Evolutionary conservation across 176 grass and related monocot species (phyloP).

Genomic region (Coix lacrymajobi): DNA sequence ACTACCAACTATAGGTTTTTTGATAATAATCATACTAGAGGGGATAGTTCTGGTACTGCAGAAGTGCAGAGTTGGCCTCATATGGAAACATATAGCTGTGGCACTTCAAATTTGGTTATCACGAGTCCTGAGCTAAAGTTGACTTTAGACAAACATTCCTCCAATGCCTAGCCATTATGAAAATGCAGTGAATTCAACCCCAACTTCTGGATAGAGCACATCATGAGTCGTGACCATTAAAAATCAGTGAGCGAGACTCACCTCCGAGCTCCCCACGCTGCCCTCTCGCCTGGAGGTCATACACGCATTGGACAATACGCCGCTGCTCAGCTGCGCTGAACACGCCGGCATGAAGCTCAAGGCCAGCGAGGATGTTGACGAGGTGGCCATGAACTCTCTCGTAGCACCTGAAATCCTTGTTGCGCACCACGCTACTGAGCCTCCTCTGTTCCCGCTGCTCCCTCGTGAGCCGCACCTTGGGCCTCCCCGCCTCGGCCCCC

Average conservation of each 20-base stretch:
- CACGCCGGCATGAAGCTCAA: conserved; percentile 47
- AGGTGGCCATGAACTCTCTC: conserved; percentile 38
- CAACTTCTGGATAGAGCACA: not conserved
- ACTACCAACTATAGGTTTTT: not conserved
- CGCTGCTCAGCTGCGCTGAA: conserved; percentile 45
- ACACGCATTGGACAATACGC: conserved; percentile 34
- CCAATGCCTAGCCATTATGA: not conserved
- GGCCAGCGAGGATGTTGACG: conserved; percentile 42
- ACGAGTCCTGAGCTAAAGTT: not conserved
- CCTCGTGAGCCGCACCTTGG: conserved; percentile 26
- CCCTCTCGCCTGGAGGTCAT: conserved; percentile 43
- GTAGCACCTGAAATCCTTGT: conserved; percentile 33
- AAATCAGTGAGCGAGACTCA: conserved; percentile 1
- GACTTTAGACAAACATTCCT: not conserved
- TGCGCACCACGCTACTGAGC: conserved; percentile 29
- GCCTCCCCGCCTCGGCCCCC: conserved; percentile 14
- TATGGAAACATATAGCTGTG: not conserved
- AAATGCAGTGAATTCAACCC: not conserved
- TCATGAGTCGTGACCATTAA: not conserved
- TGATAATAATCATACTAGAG: not conserved
- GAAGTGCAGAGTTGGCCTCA: not conserved
- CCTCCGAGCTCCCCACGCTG: conserved; percentile 45
- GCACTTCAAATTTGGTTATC: not conserved
- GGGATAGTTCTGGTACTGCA: not conserved
- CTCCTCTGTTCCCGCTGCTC: conserved; percentile 48